Conservation (phyloP, 1,139 yeast genomes). For the Spathaspora jeffriesii region DNA sequence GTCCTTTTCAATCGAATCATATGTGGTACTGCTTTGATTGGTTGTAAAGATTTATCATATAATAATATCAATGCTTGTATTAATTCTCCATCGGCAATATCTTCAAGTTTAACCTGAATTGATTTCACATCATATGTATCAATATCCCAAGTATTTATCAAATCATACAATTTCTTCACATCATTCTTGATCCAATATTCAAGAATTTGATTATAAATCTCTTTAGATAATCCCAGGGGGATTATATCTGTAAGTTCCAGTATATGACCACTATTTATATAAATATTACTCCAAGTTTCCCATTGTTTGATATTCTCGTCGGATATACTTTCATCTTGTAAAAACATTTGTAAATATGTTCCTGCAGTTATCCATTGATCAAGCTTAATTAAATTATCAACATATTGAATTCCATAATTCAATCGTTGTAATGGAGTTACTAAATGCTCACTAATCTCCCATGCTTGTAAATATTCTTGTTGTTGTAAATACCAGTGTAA, state of each 20-base stretch:
- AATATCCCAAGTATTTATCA: constrained; percentile 60
- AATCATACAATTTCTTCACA: constrained; percentile 32
- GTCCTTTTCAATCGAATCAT: constrained; percentile 56
- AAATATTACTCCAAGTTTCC: constrained; percentile 64
- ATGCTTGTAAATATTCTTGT: constrained; percentile 62
- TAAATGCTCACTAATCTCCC: constrained; percentile 69
- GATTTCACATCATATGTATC: constrained; percentile 50
- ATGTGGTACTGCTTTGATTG: constrained; percentile 64
- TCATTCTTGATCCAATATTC: constrained; percentile 45
- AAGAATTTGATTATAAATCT: constrained; percentile 55
- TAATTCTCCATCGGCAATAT: constrained; percentile 19
- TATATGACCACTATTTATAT: constrained; percentile 50
- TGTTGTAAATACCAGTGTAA: constrained; percentile 70
- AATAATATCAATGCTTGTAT: constrained; percentile 51
- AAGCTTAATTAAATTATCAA: constrained; percentile 51
- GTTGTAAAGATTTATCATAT: constrained; percentile 59
- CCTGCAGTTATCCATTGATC: constrained; percentile 63
- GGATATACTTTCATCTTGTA: constrained; percentile 31
- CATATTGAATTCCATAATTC: constrained; percentile 62
- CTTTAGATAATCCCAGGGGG: constrained; percentile 45
- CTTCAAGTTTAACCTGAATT: constrained; percentile 51
- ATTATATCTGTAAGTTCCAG: constrained; percentile 50
- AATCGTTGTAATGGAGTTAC: constrained; percentile 52
- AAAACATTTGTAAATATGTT: constrained; percentile 42
- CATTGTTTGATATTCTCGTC: constrained; percentile 52